These are phyloP conservation scores for Pythium sukuiense DNA, from an alignment of 352 stramenopile genomes.

Conservation along the genomic window DNA sequence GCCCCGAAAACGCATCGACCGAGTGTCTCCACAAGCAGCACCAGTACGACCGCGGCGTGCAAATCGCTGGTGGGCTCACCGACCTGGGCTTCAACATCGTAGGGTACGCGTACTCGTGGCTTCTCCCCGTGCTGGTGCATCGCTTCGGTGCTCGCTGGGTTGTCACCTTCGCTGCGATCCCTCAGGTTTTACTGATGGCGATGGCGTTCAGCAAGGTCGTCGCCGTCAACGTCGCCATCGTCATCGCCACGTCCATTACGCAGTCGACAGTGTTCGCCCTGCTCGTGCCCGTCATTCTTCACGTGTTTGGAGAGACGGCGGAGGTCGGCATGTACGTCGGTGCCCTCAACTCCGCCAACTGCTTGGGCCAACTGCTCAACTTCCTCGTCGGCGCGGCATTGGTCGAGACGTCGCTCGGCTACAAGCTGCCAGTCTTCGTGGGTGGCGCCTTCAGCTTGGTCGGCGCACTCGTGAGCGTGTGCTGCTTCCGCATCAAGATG, in stretches of 20 bases:
- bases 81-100: conserved; percentile 42
- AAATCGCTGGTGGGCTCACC: conserved; percentile 41
- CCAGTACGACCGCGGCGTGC: conserved; percentile 52
- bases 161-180: conserved; percentile 32
- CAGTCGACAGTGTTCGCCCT: conserved; percentile 64
- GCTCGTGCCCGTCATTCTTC: conserved; percentile 68
- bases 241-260: conserved; percentile 48
- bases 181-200: conserved; percentile 51
- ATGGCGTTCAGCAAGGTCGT: conserved; percentile 47
- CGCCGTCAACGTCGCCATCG: conserved; percentile 39
- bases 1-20: background rate
- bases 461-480: conserved; percentile 55
- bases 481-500: conserved; percentile 74
- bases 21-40: conserved; percentile 26
- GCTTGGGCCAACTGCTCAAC: conserved; percentile 71
- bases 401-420: conserved; percentile 63
- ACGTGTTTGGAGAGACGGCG: conserved; percentile 52
- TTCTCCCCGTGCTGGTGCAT: conserved; percentile 43
- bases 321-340: conserved; percentile 73
- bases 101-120: conserved; percentile 44
- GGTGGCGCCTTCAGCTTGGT: conserved; percentile 65
- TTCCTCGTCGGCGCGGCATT: conserved; percentile 57
- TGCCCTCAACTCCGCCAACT: conserved; percentile 75
- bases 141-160: conserved; percentile 41
- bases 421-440: conserved; percentile 63